Evolutionary conservation across 148 eudicot genomes (phyloP).

Genomic region (Dysphania ambrosioides): DNA sequence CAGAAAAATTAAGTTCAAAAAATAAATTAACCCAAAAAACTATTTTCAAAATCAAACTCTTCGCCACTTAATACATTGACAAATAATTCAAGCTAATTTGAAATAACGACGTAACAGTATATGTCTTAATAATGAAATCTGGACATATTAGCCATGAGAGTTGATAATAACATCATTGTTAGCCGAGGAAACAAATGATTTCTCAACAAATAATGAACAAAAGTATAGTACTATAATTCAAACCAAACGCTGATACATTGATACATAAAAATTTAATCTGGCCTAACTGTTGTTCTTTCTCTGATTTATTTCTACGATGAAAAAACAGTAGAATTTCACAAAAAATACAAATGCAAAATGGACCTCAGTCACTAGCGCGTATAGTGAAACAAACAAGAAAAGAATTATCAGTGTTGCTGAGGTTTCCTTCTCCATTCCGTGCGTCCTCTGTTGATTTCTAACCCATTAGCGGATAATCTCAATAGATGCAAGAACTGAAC

Average conservation of each 20-base stretch:
- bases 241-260: too few relatives aligned
- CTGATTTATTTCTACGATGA: neutral
- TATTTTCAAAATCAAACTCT: too few relatives aligned
- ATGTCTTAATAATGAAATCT: too few relatives aligned
- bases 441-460: slow-evolving; percentile 73
- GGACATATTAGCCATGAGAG: too few relatives aligned
- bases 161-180: too few relatives aligned
- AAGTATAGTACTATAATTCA: slow-evolving; percentile 6
- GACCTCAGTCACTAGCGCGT: neutral
- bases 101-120: too few relatives aligned
- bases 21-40: too few relatives aligned
- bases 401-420: slow-evolving; percentile 25
- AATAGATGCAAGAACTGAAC: slow-evolving; percentile 65
- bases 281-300: neutral
- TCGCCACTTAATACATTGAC: too few relatives aligned
- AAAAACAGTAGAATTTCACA: neutral
- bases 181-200: neutral
- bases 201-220: neutral
- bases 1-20: too few relatives aligned
- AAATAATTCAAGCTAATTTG: too few relatives aligned
- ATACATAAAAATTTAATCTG: slow-evolving; percentile 10
- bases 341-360: slow-evolving; percentile 10
- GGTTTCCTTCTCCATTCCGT: slow-evolving; percentile 86
- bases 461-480: slow-evolving; percentile 62
- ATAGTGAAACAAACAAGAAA: neutral